Percentiles rank a stretch among this genome's conserved stretches.
Conservation (phyloP, 2,329 filamentous ascomycete species). For the Trichoderma aggressivum region DNA sequence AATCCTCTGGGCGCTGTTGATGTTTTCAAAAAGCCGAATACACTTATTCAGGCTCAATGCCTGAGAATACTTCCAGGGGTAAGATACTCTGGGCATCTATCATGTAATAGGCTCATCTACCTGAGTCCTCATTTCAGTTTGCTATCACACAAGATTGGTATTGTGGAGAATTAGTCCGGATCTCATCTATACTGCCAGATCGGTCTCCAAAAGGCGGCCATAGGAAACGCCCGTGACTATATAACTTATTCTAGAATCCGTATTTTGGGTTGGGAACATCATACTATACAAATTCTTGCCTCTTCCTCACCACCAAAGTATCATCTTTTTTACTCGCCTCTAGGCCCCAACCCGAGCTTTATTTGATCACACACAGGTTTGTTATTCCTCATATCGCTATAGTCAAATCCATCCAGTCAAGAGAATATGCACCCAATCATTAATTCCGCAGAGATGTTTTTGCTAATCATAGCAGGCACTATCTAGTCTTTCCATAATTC, state of each 20-base stretch:
- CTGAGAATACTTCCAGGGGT: neutral
- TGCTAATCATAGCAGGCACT: neutral
- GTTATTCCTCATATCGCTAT: neutral
- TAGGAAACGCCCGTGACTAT: neutral
- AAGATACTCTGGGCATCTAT: neutral
- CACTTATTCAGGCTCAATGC: slow-evolving; percentile 8
- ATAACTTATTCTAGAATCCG: neutral
- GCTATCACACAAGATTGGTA: neutral
- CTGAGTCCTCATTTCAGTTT: neutral
- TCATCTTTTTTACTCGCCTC: neutral
- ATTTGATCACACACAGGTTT: neutral
- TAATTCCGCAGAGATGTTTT: neutral
- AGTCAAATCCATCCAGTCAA: neutral
- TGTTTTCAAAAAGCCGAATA: neutral
- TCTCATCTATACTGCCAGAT: neutral
- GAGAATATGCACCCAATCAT: neutral
- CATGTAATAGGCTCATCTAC: neutral
- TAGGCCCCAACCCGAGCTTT: neutral
- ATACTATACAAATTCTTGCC: neutral
- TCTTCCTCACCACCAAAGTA: neutral
- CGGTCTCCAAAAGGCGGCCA: neutral
- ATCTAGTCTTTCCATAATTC: neutral
- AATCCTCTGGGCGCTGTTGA: neutral
- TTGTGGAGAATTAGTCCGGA: neutral
- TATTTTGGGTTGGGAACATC: neutral